phyloP scores from a whole-genome alignment of 768 basidiomycete species.

The Rhizopogon vulgaris region DNA sequence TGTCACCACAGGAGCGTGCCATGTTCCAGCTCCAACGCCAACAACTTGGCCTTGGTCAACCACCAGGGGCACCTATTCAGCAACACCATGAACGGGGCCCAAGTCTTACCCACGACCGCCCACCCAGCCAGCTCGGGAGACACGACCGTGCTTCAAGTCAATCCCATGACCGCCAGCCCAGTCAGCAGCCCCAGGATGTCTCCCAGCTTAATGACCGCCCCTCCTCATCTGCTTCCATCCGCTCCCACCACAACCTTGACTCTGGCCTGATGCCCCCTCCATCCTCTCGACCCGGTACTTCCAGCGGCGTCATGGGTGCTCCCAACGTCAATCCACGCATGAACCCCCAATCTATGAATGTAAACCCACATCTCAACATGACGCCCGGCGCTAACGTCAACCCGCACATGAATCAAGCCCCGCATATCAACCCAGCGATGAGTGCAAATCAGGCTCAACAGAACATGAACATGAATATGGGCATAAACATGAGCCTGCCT shows the following conservation, averaged over 20 bases:
- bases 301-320: slow-evolving; percentile 12
- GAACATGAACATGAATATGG: slow-evolving; percentile 6
- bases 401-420: slow-evolving; percentile 14
- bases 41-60: slow-evolving; percentile 9
- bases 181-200: neutral
- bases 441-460: slow-evolving; percentile 12
- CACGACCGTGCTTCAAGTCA: slow-evolving; percentile 18
- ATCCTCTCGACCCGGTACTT: slow-evolving; percentile 20
- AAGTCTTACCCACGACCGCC: slow-evolving; percentile 17
- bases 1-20: slow-evolving; percentile 23
- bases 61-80: slow-evolving; percentile 11
- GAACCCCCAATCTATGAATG: slow-evolving; percentile 18
- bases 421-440: slow-evolving; percentile 13
- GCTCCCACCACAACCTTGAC: slow-evolving; percentile 20
- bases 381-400: slow-evolving; percentile 7
- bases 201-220: slow-evolving; percentile 15
- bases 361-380: slow-evolving; percentile 15
- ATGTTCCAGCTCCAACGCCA: slow-evolving; percentile 25
- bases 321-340: slow-evolving; percentile 14
- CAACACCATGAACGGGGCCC: slow-evolving; percentile 15
- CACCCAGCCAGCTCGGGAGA: slow-evolving; percentile 18
- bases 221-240: slow-evolving; percentile 21
- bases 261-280: slow-evolving; percentile 18
- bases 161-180: slow-evolving; percentile 15
- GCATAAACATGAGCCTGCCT: slow-evolving; percentile 6